These are phyloP conservation scores for Allium sativum DNA, from an alignment of 106 monocot species.

Conservation along the genomic window DNA sequence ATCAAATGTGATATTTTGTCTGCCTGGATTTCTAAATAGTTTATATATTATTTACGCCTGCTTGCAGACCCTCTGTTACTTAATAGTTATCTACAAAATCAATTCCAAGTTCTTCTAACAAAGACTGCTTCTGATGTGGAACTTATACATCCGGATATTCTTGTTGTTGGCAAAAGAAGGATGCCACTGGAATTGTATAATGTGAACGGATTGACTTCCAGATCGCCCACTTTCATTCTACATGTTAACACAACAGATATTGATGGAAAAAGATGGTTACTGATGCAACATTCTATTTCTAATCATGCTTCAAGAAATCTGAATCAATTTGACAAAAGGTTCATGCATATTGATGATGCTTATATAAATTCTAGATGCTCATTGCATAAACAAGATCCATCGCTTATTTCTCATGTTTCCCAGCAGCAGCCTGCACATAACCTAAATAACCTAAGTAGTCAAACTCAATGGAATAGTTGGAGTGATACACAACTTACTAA, in stretches of 20 bases:
- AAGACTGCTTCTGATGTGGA: slow-evolving; percentile 46
- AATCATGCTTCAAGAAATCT: slow-evolving; percentile 25
- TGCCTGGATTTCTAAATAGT: no score
- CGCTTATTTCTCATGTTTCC: slow-evolving; percentile 31
- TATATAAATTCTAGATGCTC: slow-evolving; percentile 27
- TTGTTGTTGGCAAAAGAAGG: slow-evolving; percentile 70
- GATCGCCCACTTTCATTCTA: slow-evolving; percentile 22
- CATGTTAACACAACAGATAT: slow-evolving; percentile 29
- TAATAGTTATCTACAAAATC: slow-evolving; percentile 18
- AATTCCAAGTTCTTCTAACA: slow-evolving; percentile 29
- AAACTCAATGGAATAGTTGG: slow-evolving; percentile 57
- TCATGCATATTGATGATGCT: slow-evolving; percentile 38
- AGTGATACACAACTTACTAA: slow-evolving; percentile 26
- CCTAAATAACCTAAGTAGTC: slow-evolving; percentile 5
- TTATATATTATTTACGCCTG: neutral
- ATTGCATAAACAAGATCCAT: slow-evolving; percentile 29
- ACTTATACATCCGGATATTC: slow-evolving; percentile 75
- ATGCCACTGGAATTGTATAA: slow-evolving; percentile 26
- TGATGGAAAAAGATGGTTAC: slow-evolving; percentile 48
- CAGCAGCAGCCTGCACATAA: slow-evolving; percentile 31
- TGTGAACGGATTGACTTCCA: slow-evolving; percentile 18
- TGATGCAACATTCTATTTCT: slow-evolving; percentile 46
- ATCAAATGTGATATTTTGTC: no score
- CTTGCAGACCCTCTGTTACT: slow-evolving; percentile 21
- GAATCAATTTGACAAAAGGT: slow-evolving; percentile 29